Evolutionary conservation across 495 filamentous ascomycete species (phyloP), one percentile per base, ranked within the genome.

Genomic region (Aspergillus carlsbadensis): DNA sequence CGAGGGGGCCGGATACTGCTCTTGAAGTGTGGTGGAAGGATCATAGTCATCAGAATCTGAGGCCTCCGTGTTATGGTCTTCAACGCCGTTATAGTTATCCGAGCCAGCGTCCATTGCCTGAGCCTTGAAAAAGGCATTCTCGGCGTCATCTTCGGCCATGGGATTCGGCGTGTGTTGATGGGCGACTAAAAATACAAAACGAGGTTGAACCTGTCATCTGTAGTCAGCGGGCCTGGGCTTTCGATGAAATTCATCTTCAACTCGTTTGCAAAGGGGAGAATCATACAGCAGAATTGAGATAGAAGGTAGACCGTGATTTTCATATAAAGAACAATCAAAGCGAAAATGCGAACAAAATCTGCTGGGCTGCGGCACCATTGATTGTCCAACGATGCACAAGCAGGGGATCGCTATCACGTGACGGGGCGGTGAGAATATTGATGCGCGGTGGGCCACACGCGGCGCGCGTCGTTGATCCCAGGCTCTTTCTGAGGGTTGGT

Each of bases 71-170:
- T 71, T 66, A 58, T 79, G 68, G 22, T 20, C 78, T 63, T 79
- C 76, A 59, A 67, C 61, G 51, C 65, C 61, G 48, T 66, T 65
- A 64, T 74, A 65, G 51, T 65, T 63, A 54, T 61, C 67, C 57
- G 69, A 73, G 52, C 78, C 78, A 66, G 72, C 56, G 52, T 70
- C 71, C 70, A 76, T 83, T 59, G 76, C 76, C 64, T 79, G 76
- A 60, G 77, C 81, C 64, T 83, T 78, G 52, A 75, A 76, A 64
- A 87, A 85, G 64, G 85, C 83, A 54, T 79, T 70, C 69, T 87
- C 84, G 49, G 81, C 76, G 60, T 84, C 81, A 58, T 80, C 72
- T 63, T 84, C 82, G 52, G 80, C 81, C 84, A 86, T 86, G 67
- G 54, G 58, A 51, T 61, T 46, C 45, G 57, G 26, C 50, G 54